Evolutionary conservation across 176 grass and related monocot genomes (phyloP), one percentile per base, ranked within the genome.

Genomic region (Raddia guianensis): DNA sequence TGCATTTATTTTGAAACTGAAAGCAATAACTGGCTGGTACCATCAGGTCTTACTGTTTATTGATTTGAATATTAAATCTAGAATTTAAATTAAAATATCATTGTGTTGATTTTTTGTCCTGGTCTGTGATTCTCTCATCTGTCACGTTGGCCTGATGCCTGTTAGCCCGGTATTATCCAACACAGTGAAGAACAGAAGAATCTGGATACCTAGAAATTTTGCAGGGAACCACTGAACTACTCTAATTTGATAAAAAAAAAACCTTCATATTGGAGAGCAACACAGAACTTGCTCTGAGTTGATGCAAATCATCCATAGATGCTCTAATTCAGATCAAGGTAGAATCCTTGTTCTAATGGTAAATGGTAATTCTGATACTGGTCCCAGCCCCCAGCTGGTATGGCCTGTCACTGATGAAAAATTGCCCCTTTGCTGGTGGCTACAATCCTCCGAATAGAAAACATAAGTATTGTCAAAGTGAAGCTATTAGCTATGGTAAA

Each of bases 1-100:
- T 71, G n/a, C 48, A 71, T 71, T 54, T 5, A 63, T 21, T 76
- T 75, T 62, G 35, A 70, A 86, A 21, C 18, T 63, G 19, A 62
- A 34, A 62, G 15, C 3, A 27, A 3, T 46, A 32, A 80, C n/a
- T 46, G 8, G 48, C 9, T 44, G 67, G 13, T n/a, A 44, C 6
- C 12, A 7, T 44, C 66, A 61, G 21, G 32, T 80, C 20, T 71
- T 49, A 81, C 15, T 81, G 10, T 57, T 56, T 43, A 37, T 69
- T 33, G 3, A 12, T 70, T 48, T 80, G 63, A 80, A 65, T 42
- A 51, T 80, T 44, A 42, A 79, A 62, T 49, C 72, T 47, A 46
- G 40, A 73, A 18, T 54, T 54, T 54, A 3, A 49, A 20, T 48
- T 57, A 11, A 15, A 59, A 60, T 37, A 69, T 76, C 12, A 34